Base-by-base conservation (phyloP, 2,329 filamentous ascomycete genomes). In the Fusarium nanum region DNA sequence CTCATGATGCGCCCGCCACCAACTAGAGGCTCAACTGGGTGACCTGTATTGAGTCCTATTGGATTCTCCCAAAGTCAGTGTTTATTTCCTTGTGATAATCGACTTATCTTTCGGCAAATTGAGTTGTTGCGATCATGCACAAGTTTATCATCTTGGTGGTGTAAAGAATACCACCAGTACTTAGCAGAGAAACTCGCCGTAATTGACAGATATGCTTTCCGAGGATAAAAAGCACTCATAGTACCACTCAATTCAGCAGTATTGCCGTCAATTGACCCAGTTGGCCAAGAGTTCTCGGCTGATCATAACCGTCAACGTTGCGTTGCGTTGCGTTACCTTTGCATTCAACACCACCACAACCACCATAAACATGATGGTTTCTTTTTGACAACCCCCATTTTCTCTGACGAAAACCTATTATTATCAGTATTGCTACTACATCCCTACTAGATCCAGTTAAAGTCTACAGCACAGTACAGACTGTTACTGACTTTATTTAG, bases 371-470 rank as follows among this genome's bases (percentile, higher is more conserved):
- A 71, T 64, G 68, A 46, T 22, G 47, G 47, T 52, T 70, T 70
- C 50, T 70, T 68, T 70, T 71, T 70, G 68, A 64, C 67, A 60
- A 47, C 58, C 63, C 28, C 34, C 55, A 54, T 71, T 71, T 52
- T 70, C 64, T 64, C 54, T 70, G 68, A 71, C 68, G 60, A 67
- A 71, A 56, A 64, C 41, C 28, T 70, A 70, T 70, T 71, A 70
- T 71, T 56, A 34, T 41, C 20, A 13, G 22, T 45, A n/a, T 54
- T 16, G 6, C n/a, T n/a, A 27, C 37, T 40, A 14, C 20, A 52
- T 52, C 18, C 34, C 13, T 41, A 41, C 22, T 52, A 52, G 49
- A n/a, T 16, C 49, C 25, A 52, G 20, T 13, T 41, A 41, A 52
- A 27, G 9, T 27, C 22, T 52, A 52, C 23, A 41, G 34, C 13